phyloP scores from a whole-genome alignment of 305 asterid genomes.

The Withania somnifera region DNA sequence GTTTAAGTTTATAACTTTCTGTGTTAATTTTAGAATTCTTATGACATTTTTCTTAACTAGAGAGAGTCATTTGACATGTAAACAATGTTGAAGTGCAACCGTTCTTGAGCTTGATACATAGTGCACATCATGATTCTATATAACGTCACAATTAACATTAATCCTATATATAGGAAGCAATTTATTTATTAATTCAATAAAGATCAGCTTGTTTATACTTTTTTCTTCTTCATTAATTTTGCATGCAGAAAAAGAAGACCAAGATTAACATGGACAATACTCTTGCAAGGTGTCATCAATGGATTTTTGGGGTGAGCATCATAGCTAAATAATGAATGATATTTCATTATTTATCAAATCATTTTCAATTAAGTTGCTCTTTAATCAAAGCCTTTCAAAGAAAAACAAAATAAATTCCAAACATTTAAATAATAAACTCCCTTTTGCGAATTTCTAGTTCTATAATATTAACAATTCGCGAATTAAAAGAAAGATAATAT shows the following conservation, averaged over 20 bases:
- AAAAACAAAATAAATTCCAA: not conserved
- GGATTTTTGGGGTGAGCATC: slow-evolving; percentile 20
- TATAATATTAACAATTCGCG: not conserved
- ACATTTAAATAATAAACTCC: not conserved
- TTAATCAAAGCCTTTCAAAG: not conserved
- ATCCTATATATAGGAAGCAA: not conserved
- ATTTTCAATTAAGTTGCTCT: not conserved
- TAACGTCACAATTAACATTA: not conserved
- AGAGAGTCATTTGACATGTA: not conserved
- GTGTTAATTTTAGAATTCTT: not conserved
- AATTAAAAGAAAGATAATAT: not conserved
- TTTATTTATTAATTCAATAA: not conserved
- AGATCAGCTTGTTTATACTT: not conserved
- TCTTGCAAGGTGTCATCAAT: slow-evolving; percentile 13
- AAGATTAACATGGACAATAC: slow-evolving; percentile 15
- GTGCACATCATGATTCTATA: not conserved
- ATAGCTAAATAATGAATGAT: not conserved
- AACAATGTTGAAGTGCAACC: not conserved
- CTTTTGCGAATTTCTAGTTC: not conserved
- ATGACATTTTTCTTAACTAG: not conserved
- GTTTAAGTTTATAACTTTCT: not conserved
- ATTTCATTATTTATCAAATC: not conserved
- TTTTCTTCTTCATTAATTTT: not conserved
- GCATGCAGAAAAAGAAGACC: slow-evolving; percentile 28
- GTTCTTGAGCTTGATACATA: no score